Percentiles rank a stretch among this genome's conserved stretches.
phyloP scores from a whole-genome alignment of 192 early-diverging fungal genomes.

The Coemansia umbellata region DNA sequence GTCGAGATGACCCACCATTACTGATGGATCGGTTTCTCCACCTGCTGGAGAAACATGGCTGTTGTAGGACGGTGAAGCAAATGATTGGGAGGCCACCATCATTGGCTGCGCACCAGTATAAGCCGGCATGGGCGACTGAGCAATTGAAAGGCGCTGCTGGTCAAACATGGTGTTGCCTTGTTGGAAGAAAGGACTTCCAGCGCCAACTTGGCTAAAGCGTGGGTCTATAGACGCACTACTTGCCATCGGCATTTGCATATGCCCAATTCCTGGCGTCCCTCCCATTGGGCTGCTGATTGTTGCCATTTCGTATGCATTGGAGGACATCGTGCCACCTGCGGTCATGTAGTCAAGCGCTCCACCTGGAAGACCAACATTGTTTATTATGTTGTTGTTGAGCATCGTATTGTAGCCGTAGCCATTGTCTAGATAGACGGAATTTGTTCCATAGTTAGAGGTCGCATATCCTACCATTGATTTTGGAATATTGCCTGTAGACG shows the following conservation, averaged over 20 bases:
- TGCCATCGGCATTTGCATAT: constrained; percentile 14
- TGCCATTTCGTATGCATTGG: constrained; percentile 45
- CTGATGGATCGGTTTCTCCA: background rate
- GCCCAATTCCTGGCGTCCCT: background rate
- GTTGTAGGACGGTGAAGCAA: too few species aligned
- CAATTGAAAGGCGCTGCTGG: constrained; percentile 1
- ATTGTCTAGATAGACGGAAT: constrained; percentile 50
- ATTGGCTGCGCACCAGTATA: background rate
- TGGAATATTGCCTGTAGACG: constrained; percentile 48
- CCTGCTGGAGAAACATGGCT: background rate
- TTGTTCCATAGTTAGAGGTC: constrained; percentile 33
- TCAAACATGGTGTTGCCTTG: constrained; percentile 8
- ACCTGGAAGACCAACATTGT: constrained; percentile 6
- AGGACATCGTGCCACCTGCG: constrained; percentile 17
- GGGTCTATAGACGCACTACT: constrained; percentile 24
- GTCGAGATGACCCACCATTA: background rate
- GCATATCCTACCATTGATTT: constrained; percentile 50
- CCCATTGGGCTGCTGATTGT: constrained; percentile 18
- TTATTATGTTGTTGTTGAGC: constrained; percentile 26
- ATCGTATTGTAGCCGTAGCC: constrained; percentile 51
- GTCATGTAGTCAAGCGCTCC: constrained; percentile 27
- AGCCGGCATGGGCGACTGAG: background rate
- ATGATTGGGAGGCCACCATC: background rate
- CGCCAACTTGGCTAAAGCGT: constrained; percentile 32
- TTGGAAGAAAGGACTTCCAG: constrained; percentile 18